phyloP scores from a whole-genome alignment of 441 rosid genomes.

The Biscutella auriculata region DNA sequence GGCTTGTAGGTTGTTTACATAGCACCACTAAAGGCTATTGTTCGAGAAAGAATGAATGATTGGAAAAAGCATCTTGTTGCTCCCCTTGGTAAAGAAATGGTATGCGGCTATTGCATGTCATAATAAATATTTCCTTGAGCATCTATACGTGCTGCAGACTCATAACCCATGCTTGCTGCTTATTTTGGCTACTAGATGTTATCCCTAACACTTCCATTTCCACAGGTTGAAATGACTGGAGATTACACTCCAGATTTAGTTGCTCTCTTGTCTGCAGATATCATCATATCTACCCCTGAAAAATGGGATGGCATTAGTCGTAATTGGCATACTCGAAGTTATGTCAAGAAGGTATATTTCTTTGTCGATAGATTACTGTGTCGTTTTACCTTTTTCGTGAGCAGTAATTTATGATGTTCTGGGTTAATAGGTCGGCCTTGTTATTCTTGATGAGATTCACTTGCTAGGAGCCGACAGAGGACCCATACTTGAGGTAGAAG shows the following conservation, averaged over 20 bases:
- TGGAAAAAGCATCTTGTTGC: conserved; percentile 86
- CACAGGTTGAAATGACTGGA: conserved; percentile 99
- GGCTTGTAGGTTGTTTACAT: conserved; percentile 77
- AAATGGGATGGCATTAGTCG: conserved; percentile 99
- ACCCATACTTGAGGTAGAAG: conserved; percentile 94
- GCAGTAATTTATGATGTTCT: conserved; percentile 16
- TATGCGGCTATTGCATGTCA: conserved; percentile 13
- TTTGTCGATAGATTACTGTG: conserved; percentile 3
- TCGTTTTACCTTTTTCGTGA: not conserved
- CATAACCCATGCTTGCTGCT: conserved; percentile 1
- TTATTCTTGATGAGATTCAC: conserved; percentile 99
- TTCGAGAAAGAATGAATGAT: conserved; percentile 96
- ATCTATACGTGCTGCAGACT: conserved; percentile 8
- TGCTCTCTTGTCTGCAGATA: conserved; percentile 96
- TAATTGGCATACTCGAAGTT: conserved; percentile 96
- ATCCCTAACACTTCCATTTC: conserved; percentile 1
- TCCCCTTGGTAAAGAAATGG: conserved; percentile 93
- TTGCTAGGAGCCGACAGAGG: conserved; percentile 98
- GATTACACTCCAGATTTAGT: conserved; percentile 96
- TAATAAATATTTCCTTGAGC: conserved; percentile 4
- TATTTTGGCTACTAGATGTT: conserved; percentile 15
- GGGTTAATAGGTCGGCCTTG: conserved; percentile 74
- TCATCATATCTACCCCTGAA: conserved; percentile 96
- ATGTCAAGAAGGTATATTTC: conserved; percentile 74
- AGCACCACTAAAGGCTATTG: conserved; percentile 99